A percentile compares a stretch with the other conserved stretches of the same genome.
phyloP scores from a whole-genome alignment of 306 rosid genomes.

The Cucurbita pepo region DNA sequence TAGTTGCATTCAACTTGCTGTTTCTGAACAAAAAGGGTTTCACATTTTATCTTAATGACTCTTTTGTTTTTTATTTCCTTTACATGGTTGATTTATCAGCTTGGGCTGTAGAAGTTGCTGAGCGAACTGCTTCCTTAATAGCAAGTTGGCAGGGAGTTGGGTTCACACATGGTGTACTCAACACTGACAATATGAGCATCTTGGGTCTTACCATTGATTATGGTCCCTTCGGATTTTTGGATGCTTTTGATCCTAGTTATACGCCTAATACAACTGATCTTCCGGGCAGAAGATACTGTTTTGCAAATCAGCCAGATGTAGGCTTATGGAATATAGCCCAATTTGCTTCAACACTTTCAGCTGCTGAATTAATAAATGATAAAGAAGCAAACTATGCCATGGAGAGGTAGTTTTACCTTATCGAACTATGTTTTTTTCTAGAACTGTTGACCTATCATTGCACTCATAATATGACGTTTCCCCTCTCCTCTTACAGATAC shows the following conservation, averaged over 20 bases:
- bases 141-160: conserved; percentile 99
- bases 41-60: not conserved
- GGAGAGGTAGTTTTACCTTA: conserved; percentile 68
- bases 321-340: conserved; percentile 95
- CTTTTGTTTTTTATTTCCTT: not conserved
- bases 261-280: conserved; percentile 96
- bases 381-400: conserved; percentile 87
- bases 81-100: conserved; percentile 33
- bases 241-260: conserved; percentile 96
- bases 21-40: not conserved
- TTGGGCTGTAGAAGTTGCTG: conserved; percentile 87
- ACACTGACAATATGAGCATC: conserved; percentile 97
- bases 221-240: conserved; percentile 98
- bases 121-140: conserved; percentile 81
- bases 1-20: not conserved
- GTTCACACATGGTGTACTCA: conserved; percentile 96
- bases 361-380: conserved; percentile 69
- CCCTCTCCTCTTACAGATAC: conserved; percentile 35
- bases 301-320: conserved; percentile 95
- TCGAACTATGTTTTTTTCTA: not conserved
- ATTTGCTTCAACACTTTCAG: conserved; percentile 43
- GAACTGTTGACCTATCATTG: not conserved
- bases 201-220: conserved; percentile 94
- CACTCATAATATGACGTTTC: conserved; percentile 5
- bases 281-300: conserved; percentile 97